phyloP scores from a whole-genome alignment of 2,329 filamentous ascomycete species.

The Cytospora piceicola region DNA sequence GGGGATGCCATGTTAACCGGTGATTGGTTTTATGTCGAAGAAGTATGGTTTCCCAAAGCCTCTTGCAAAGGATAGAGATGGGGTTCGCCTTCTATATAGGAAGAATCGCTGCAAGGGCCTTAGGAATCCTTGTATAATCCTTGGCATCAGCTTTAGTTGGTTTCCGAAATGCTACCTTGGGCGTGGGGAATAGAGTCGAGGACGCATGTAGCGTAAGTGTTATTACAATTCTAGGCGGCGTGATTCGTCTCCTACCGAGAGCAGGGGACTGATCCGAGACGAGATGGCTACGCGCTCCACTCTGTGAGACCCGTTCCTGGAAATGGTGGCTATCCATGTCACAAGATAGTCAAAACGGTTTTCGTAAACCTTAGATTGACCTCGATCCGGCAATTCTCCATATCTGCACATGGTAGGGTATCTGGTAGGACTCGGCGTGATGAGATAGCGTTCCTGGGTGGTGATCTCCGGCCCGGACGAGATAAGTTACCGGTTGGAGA shows the following conservation, averaged over 20 bases:
- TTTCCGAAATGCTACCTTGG: slow-evolving; percentile 11
- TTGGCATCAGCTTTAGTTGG: neutral
- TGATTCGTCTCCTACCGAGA: slow-evolving; percentile 18
- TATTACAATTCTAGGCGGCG: slow-evolving; percentile 16
- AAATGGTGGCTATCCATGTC: neutral
- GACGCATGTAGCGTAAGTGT: slow-evolving; percentile 6
- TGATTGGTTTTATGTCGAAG: neutral
- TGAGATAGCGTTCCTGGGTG: slow-evolving; percentile 5
- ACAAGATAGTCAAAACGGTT: slow-evolving; percentile 7
- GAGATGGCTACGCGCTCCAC: slow-evolving; percentile 11
- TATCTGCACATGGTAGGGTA: neutral
- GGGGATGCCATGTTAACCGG: slow-evolving; percentile 7
- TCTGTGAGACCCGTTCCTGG: slow-evolving; percentile 1
- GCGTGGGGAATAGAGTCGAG: slow-evolving; percentile 3
- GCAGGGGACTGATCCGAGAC: slow-evolving; percentile 10
- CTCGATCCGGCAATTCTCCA: neutral
- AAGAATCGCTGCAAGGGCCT: neutral
- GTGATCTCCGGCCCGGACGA: slow-evolving; percentile 20
- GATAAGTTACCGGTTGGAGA: neutral
- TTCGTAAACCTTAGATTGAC: neutral
- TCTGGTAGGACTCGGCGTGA: neutral
- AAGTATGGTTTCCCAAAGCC: neutral
- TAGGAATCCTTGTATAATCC: neutral
- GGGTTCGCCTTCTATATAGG: slow-evolving; percentile 9
- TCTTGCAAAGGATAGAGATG: neutral